Conservation (phyloP, 306 rosid species). For the Quercus rubra region DNA sequence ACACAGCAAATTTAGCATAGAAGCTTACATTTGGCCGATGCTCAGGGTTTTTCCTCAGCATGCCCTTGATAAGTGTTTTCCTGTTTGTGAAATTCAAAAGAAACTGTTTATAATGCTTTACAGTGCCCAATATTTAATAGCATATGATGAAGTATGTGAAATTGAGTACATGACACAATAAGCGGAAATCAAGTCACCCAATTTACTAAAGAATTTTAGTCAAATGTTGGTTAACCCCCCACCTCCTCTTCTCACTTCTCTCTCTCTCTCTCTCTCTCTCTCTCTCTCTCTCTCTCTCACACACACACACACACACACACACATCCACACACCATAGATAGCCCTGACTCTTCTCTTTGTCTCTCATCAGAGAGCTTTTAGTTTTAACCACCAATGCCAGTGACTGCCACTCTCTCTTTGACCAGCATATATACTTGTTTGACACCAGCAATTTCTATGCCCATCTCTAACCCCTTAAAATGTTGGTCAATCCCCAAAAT, state of each 20-base stretch:
- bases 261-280: no score
- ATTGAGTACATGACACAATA: neutral
- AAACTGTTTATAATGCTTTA: neutral
- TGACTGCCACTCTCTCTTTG: neutral
- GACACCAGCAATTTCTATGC: no score
- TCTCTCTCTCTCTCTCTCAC: no score
- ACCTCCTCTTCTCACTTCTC: no score
- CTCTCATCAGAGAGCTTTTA: neutral
- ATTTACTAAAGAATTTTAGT: no score
- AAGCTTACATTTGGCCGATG: constrained; percentile 87
- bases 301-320: no score
- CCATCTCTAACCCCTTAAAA: neutral
- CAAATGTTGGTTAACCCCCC: no score
- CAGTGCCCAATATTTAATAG: constrained; percentile 19
- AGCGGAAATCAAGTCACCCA: no score
- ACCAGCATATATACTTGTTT: no score
- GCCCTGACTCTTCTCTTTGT: neutral
- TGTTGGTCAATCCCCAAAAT: neutral
- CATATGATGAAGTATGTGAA: neutral
- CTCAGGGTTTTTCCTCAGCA: constrained; percentile 96
- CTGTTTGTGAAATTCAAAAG: constrained; percentile 41
- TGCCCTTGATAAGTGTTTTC: constrained; percentile 93
- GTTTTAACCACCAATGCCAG: neutral
- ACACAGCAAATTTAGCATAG: constrained; percentile 12
- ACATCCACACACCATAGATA: neutral